Conservation (phyloP, 805 yeast species). For the Wickerhamiella azymoides region DNA sequence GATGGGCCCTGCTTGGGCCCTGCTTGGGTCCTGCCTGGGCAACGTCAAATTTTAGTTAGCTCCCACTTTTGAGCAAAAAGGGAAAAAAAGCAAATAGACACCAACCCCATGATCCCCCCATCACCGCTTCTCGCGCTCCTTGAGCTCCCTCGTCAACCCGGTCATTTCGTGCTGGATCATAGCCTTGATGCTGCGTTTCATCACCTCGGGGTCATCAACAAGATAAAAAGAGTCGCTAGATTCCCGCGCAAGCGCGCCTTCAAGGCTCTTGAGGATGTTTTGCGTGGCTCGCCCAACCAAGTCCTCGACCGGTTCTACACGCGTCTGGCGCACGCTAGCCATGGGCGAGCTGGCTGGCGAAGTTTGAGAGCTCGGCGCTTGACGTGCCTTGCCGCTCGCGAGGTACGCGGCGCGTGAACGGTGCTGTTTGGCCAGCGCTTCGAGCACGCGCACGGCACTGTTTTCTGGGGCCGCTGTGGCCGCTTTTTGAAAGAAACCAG, state of each 20-base stretch:
- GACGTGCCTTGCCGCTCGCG: constrained; percentile 14
- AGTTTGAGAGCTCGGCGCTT: not conserved
- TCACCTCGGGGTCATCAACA: not conserved
- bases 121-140: not conserved
- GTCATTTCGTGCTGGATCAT: constrained; percentile 7
- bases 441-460: constrained; percentile 24
- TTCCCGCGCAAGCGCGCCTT: constrained; percentile 5
- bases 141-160: not conserved
- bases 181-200: not conserved
- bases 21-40: too few species aligned
- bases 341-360: constrained; percentile 1
- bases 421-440: constrained; percentile 23
- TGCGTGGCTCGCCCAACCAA: not conserved
- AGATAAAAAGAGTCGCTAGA: constrained; percentile 2
- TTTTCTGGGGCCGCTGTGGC: constrained; percentile 17
- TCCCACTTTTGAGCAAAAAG: too few species aligned
- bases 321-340: constrained; percentile 2
- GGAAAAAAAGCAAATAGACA: not conserved
- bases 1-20: too few species aligned
- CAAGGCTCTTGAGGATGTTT: not conserved
- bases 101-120: not conserved
- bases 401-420: constrained; percentile 24
- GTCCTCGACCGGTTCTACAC: constrained; percentile 1
- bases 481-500: constrained; percentile 24
- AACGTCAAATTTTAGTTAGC: too few species aligned